Percentiles rank a stretch among this genome's conserved stretches.
These are phyloP conservation scores for Plasmopara halstedii DNA, from an alignment of 352 stramenopile genomes.

Conservation along the genomic window DNA sequence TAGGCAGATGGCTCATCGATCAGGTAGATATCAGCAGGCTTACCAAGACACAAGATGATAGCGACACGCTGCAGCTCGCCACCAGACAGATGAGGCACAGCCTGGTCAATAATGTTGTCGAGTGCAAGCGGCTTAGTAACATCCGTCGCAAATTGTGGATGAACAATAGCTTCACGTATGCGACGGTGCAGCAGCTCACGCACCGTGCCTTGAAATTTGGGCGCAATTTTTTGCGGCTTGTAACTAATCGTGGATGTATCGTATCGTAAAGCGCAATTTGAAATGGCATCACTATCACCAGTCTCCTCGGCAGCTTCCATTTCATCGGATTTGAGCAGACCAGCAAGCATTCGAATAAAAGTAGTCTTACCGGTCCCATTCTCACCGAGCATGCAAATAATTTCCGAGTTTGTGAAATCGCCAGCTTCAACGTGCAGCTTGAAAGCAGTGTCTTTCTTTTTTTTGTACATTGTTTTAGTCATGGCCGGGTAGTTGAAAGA, in stretches of 20 bases:
- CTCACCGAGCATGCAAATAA: conserved; percentile 98
- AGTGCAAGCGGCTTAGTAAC: conserved; percentile 98
- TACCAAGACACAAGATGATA: conserved; percentile 97
- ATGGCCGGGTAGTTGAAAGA: conserved; percentile 96
- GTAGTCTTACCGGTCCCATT: conserved; percentile 99
- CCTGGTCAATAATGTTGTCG: conserved; percentile 98
- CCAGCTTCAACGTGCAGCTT: conserved; percentile 97
- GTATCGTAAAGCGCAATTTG: conserved; percentile 73
- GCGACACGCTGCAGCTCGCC: conserved; percentile 99
- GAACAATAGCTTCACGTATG: conserved; percentile 95
- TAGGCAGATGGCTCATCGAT: conserved; percentile 99
- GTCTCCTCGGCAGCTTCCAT: conserved; percentile 79
- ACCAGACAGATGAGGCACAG: conserved; percentile 96
- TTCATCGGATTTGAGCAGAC: conserved; percentile 97
- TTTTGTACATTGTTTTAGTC: conserved; percentile 97
- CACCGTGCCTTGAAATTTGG: conserved; percentile 93
- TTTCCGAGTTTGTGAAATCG: conserved; percentile 98
- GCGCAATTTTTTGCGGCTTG: conserved; percentile 99
- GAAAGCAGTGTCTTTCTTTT: conserved; percentile 92
- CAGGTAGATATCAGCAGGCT: conserved; percentile 98
- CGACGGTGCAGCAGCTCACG: conserved; percentile 96
- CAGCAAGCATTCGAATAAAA: conserved; percentile 99
- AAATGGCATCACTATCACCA: conserved; percentile 62
- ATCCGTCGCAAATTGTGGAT: conserved; percentile 98
- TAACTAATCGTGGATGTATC: conserved; percentile 89